These are phyloP conservation scores for Gossypium schwendimanii DNA, from an alignment of 441 rosid species.

Conservation along the genomic window DNA sequence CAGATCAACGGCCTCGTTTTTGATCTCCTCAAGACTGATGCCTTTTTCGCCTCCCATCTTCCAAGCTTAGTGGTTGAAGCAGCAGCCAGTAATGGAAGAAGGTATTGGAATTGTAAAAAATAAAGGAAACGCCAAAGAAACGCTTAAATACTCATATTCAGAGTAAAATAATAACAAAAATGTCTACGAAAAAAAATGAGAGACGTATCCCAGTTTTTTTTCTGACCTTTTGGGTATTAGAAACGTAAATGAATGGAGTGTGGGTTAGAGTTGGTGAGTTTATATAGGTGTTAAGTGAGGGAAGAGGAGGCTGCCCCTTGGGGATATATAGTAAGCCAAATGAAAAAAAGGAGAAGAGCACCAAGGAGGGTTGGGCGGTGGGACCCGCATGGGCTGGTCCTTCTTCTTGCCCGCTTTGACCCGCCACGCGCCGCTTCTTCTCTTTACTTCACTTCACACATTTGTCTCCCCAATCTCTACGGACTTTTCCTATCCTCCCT, in stretches of 20 bases:
- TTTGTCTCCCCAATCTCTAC: not conserved
- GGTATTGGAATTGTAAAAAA: not conserved
- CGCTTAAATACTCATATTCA: constrained; percentile 9
- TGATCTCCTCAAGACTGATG: constrained; percentile 61
- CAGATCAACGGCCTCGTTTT: constrained; percentile 84
- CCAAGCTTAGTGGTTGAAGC: constrained; percentile 1
- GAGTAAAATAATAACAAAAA: not conserved
- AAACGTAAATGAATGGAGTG: not conserved
- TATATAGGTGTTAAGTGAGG: not conserved
- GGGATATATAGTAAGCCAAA: not conserved
- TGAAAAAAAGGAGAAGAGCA: not conserved
- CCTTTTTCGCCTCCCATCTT: constrained; percentile 34
- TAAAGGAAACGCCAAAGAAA: not conserved
- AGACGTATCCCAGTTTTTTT: not conserved
- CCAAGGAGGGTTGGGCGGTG: not conserved
- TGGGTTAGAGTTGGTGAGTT: not conserved
- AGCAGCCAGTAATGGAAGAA: not conserved
- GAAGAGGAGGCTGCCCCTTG: not conserved
- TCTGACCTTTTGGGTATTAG: not conserved
- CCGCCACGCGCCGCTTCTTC: constrained; percentile 22
- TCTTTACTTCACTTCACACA: not conserved
- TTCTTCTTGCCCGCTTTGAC: not conserved
- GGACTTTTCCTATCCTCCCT: not conserved
- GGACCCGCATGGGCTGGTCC: constrained; percentile 11
- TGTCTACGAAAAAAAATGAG: not conserved